Evolutionary conservation across 176 grass and related monocot genomes (phyloP), one percentile per base, ranked within the genome.

Genomic region (Ensete ventricosum): DNA sequence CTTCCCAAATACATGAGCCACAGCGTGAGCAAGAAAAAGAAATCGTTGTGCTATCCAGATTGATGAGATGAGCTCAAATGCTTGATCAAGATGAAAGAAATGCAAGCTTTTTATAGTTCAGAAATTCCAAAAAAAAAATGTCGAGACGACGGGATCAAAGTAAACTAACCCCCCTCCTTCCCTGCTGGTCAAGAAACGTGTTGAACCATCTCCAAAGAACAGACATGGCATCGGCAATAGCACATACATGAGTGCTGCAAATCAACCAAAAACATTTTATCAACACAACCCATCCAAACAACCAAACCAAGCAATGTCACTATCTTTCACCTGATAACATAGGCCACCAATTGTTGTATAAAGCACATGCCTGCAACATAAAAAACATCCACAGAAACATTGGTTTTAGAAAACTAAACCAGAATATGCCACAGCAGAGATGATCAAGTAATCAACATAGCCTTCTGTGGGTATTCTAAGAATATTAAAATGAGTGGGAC

Each of bases 321-420:
- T 13, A 85, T 76, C 22, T 78, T 51, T 89, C 69, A 98, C 94
- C 94, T 89, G 94, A 87, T 87, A 98, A 83, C 94, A 98, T 98
- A 49, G 94, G 94, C 94, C 94, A 98, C 94, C 94, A 98, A 50
- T 98, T 98, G 86, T 76, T 98, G 84, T 98, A 98, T 74, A 98
- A 71, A 80, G 88, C 94, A 81, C 94, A 98, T 78, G 94, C 94
- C 94, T 98, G 58, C 49, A 85, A 27, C 49, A 86, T 16, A 27
- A 74, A 73, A 78, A 20, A 13, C 78, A 16, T 27, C 12, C 50
- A 71, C 52, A 14, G 52, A 1, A 51, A 71, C 12, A 26, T 65
- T 22, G 34, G 63, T 12, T 12, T 71, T 71, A 21, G 5, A 52
- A 20, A 71, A 71, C 8, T 71, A 3, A 73, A 24, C 27, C 72